Evolutionary conservation across 257 asterid species (phyloP), one percentile per base, ranked within the genome.

Genomic region (Schizonepeta tenuifolia): DNA sequence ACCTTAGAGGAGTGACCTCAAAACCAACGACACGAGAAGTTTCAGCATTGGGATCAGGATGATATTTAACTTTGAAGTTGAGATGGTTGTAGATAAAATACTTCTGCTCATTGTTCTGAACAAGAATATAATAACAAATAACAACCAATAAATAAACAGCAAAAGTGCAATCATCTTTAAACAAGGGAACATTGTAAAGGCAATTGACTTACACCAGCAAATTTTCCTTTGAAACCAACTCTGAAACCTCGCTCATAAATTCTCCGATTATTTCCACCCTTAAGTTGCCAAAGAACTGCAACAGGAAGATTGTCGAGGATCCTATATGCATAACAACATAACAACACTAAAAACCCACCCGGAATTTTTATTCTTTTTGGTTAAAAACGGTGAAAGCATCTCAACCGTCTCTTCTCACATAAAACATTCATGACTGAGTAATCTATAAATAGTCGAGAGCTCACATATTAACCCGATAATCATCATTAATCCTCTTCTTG

Each of bases 301-400:
- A 82, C 84, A 20, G 89, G 87, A 78, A 85, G 87, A 76, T 85
- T 85, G 79, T 82, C 89, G 73, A 85, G 75, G 65, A 85, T 78
- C 87, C 86, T 85, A 59, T 10, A 74, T 36, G 54, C 54, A 65
- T 38, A 31, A 14, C 38, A 62, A 33, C 15, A 24, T 55, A 40
- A 26, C 24, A 20, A 2, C 10, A 35, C 13, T 68, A 31, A 28
- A 20, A 55, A n/a, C n/a, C n/a, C n/a, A n/a, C n/a, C n/a, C 28
- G 3, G 7, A 21, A 65, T 5, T 22, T 15, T 36, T 10, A 36
- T 44, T 44, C n/a, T 44, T 14, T 10, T 14, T 18, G 11, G 36
- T 18, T 26, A 44, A 43, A 44, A 41, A 38, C 10, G 14, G 21
- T 62, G 33, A 2, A 18, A 20, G 53, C 40, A 35, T 17, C 47